Conservation (phyloP, 805 yeast genomes). For the Kazachstania africana region DNA sequence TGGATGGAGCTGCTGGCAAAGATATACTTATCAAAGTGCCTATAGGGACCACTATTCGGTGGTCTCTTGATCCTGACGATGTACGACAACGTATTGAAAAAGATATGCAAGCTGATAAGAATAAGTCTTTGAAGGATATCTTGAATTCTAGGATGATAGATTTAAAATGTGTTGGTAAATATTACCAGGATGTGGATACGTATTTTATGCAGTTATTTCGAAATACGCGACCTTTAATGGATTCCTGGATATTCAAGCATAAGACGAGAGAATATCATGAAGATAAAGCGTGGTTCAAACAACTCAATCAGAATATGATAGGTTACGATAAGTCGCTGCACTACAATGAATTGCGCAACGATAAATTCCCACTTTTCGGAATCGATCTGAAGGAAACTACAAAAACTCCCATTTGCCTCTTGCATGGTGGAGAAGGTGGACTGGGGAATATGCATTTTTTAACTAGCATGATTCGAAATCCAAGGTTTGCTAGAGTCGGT, state of each 20-base stretch:
- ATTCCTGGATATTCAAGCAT: conserved; percentile 84
- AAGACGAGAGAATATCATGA: conserved; percentile 60
- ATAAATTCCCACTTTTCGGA: conserved; percentile 73
- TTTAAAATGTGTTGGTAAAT: conserved; percentile 28
- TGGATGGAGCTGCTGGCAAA: conserved; percentile 78
- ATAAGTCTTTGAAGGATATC: conserved; percentile 15
- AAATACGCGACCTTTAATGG: conserved; percentile 51
- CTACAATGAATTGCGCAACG: conserved; percentile 47
- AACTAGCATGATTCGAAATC: conserved; percentile 74
- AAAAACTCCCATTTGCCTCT: conserved; percentile 51
- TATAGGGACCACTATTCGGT: conserved; percentile 74
- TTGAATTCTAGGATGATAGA: conserved; percentile 12
- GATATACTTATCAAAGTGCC: conserved; percentile 80
- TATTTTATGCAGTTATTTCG: conserved; percentile 50
- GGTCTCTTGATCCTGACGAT: conserved; percentile 66
- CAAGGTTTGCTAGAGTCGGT: conserved; percentile 77
- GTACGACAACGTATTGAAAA: conserved; percentile 26
- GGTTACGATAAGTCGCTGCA: conserved; percentile 50
- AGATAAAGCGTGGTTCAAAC: conserved; percentile 52
- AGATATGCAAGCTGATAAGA: conserved; percentile 7
- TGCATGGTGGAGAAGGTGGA: conserved; percentile 89
- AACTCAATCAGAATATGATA: conserved; percentile 50
- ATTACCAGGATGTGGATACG: conserved; percentile 25
- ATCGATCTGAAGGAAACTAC: conserved; percentile 56
- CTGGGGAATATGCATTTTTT: conserved; percentile 93